Evolutionary conservation across 176 grass and related monocot genomes (phyloP).

Genomic region (Bolboschoenus planiculmis): DNA sequence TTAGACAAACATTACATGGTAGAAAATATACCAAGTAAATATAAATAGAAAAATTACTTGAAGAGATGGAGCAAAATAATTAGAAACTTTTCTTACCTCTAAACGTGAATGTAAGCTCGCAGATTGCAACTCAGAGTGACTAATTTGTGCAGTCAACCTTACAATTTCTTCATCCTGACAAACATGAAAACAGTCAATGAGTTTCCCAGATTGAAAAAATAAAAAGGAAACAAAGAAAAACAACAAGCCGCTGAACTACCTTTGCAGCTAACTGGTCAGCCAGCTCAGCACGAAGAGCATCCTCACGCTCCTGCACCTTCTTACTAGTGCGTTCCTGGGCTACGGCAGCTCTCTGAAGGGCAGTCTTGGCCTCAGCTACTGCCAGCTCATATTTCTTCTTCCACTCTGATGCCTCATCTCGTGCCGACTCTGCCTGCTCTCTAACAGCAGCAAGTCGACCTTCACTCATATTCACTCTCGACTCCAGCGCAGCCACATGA

Average conservation of each 20-base stretch:
- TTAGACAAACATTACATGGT: background rate
- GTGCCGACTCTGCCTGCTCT: slow-evolving; percentile 89
- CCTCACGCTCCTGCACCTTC: slow-evolving; percentile 94
- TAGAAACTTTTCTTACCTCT: slow-evolving; percentile 41
- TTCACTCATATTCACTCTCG: slow-evolving; percentile 72
- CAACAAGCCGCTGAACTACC: slow-evolving; percentile 32
- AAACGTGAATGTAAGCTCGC: slow-evolving; percentile 58
- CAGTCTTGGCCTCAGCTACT: slow-evolving; percentile 63
- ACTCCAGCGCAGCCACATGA: slow-evolving; percentile 64
- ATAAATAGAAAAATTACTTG: background rate
- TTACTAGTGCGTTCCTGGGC: slow-evolving; percentile 90
- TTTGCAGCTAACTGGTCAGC: slow-evolving; percentile 70
- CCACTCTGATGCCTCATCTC: slow-evolving; percentile 94
- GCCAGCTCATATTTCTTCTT: slow-evolving; percentile 88
- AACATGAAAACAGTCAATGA: slow-evolving; percentile 17
- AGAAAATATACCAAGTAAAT: slow-evolving; percentile 8
- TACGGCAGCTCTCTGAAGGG: slow-evolving; percentile 81
- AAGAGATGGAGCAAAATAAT: background rate
- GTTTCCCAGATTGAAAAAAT: background rate
- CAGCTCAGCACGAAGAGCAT: slow-evolving; percentile 65
- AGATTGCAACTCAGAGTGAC: slow-evolving; percentile 65
- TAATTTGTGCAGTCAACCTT: slow-evolving; percentile 63
- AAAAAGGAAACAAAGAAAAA: background rate
- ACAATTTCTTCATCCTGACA: slow-evolving; percentile 77
- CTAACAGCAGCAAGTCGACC: slow-evolving; percentile 82